Evolutionary conservation across 345 rosid genomes (phyloP).

Genomic region (Geranium rotundifolium): DNA sequence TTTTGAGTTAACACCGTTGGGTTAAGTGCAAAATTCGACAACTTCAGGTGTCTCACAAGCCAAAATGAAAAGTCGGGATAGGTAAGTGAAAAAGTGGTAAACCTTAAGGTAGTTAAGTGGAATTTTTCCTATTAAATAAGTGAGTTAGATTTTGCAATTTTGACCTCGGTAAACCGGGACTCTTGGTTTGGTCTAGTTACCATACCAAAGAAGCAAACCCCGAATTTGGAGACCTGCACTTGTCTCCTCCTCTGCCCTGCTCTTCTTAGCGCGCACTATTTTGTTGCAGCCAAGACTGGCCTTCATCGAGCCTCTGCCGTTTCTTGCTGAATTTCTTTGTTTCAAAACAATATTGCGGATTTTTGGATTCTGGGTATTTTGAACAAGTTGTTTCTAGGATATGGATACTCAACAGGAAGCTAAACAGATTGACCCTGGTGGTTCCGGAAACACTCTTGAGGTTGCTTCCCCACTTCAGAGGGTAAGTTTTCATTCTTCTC

Average conservation of each 20-base stretch:
- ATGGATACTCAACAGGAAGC: neutral
- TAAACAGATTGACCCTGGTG: neutral
- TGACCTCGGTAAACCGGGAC: no score
- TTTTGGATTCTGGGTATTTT: neutral
- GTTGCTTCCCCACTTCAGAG: neutral
- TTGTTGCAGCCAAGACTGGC: neutral
- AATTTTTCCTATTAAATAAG: no score
- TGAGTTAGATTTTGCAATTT: no score
- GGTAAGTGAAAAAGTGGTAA: no score
- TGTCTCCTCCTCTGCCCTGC: neutral
- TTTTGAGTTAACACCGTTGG: no score
- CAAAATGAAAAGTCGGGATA: no score
- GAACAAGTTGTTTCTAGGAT: neutral
- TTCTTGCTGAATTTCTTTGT: neutral
- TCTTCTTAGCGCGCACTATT: neutral
- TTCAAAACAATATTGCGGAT: neutral
- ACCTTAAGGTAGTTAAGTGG: no score
- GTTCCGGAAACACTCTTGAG: neutral
- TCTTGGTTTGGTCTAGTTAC: no score
- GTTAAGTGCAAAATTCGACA: no score
- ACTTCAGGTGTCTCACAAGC: no score
- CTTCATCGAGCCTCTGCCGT: neutral
- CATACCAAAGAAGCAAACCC: neutral
- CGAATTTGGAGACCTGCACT: neutral
- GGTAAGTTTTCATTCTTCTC: neutral